phyloP scores from a whole-genome alignment of 2,329 filamentous ascomycete genomes.

The Fusarium solani-melongenae region DNA sequence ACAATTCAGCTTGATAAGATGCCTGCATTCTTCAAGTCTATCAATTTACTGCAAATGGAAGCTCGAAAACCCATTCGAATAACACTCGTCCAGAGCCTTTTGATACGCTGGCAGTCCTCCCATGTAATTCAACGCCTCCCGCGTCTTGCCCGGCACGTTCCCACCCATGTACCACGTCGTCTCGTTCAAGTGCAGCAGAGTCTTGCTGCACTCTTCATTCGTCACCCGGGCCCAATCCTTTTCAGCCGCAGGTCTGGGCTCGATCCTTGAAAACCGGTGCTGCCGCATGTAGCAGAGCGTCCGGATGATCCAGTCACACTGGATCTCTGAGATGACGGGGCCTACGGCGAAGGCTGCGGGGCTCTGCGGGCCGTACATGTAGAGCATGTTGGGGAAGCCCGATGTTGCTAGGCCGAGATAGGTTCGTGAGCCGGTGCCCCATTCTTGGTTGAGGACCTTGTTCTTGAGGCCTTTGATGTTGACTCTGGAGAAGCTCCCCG shows the following conservation, averaged over 20 bases:
- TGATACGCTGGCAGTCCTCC: conserved; percentile 6
- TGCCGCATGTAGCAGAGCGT: conserved; percentile 4
- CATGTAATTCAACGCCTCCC: conserved; percentile 16
- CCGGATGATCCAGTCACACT: conserved; percentile 9
- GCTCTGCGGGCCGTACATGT: conserved; percentile 16
- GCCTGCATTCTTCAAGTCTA: background rate
- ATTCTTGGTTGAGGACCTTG: conserved; percentile 3
- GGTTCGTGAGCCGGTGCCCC: conserved; percentile 1
- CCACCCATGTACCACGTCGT: conserved; percentile 21
- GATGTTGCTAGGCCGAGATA: background rate
- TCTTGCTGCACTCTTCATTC: conserved; percentile 14
- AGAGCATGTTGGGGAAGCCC: conserved; percentile 8
- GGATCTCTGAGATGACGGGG: conserved; percentile 13
- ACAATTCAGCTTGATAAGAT: background rate
- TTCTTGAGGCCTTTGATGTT: background rate
- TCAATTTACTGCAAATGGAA: conserved; percentile 6
- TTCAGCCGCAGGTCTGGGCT: background rate
- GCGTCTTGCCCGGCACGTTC: conserved; percentile 8
- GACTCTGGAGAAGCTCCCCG: conserved; percentile 9
- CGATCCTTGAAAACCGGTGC: background rate
- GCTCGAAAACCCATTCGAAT: background rate
- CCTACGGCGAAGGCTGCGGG: conserved; percentile 8
- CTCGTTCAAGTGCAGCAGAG: conserved; percentile 3
- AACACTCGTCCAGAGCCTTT: background rate
- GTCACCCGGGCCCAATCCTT: background rate